phyloP scores from a whole-genome alignment of 2,329 filamentous ascomycete species.

The Colletotrichum magnum region DNA sequence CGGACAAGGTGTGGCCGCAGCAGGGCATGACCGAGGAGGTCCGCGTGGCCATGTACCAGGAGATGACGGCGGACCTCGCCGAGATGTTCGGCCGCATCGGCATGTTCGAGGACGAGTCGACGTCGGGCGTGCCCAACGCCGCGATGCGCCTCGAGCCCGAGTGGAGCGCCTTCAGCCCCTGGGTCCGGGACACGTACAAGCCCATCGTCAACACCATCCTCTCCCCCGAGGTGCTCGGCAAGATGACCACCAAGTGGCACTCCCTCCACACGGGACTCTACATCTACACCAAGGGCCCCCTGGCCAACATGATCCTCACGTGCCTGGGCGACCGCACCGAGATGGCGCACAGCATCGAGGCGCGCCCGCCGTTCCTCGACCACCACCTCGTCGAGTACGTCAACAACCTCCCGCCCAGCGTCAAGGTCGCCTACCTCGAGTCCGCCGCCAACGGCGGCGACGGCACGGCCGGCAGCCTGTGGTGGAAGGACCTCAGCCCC shows the following conservation, averaged over 20 bases:
- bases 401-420: conserved; percentile 48
- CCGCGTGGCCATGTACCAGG: conserved; percentile 25
- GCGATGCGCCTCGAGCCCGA: conserved; percentile 28
- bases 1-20: conserved; percentile 55
- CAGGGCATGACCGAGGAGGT: conserved; percentile 36
- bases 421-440: conserved; percentile 45
- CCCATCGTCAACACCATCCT: conserved; percentile 33
- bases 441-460: not conserved
- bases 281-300: conserved; percentile 43
- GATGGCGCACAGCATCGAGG: conserved; percentile 55
- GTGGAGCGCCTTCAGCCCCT: conserved; percentile 35
- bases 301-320: conserved; percentile 48
- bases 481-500: conserved; percentile 43
- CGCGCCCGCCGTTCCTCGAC: conserved; percentile 53
- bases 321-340: conserved; percentile 52
- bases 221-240: conserved; percentile 41
- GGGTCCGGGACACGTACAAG: conserved; percentile 42
- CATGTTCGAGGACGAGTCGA: conserved; percentile 38
- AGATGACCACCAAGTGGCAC: conserved; percentile 50
- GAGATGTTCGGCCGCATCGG: conserved; percentile 35
- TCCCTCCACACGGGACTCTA: conserved; percentile 47
- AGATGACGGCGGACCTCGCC: conserved; percentile 31
- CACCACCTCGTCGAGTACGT: conserved; percentile 50
- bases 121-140: conserved; percentile 6
- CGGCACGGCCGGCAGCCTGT: conserved; percentile 56